These are phyloP conservation scores for Phalaenopsis equestris DNA, from an alignment of 106 monocot genomes.

Conservation along the genomic window DNA sequence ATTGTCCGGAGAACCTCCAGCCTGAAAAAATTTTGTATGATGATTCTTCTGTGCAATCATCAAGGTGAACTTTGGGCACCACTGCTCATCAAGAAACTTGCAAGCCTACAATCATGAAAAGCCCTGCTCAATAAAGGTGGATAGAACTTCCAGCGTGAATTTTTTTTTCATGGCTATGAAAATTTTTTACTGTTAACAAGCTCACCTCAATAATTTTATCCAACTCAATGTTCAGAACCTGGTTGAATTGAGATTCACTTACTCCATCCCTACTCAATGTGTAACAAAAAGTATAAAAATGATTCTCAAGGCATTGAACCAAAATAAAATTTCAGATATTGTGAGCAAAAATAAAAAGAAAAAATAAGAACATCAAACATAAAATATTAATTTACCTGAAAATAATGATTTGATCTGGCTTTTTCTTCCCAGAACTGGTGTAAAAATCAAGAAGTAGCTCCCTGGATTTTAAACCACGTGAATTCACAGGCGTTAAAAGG, in stretches of 20 bases:
- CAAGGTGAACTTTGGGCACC: slow-evolving; percentile 74
- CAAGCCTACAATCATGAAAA: slow-evolving; percentile 49
- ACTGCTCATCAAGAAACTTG: slow-evolving; percentile 75
- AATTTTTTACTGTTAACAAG: not conserved
- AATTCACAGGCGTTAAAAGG: not conserved
- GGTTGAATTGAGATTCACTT: slow-evolving; percentile 88
- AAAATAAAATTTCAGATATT: not conserved
- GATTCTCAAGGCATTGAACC: not conserved
- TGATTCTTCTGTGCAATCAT: slow-evolving; percentile 94
- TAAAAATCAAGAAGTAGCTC: slow-evolving; percentile 81
- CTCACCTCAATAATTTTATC: slow-evolving; percentile 94
- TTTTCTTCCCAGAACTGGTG: slow-evolving; percentile 57
- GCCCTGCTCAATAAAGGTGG: not conserved
- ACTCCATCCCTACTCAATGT: slow-evolving; percentile 75
- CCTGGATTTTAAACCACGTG: slow-evolving; percentile 22
- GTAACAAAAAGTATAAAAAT: not conserved
- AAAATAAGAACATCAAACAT: not conserved
- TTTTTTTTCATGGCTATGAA: too few species aligned
- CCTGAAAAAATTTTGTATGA: slow-evolving; percentile 85
- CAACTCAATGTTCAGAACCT: slow-evolving; percentile 86
- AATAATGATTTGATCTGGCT: slow-evolving; percentile 79
- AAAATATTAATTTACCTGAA: slow-evolving; percentile 46
- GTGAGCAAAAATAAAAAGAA: not conserved
- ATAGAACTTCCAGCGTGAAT: not conserved
- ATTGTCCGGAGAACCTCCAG: slow-evolving; percentile 50